Evolutionary conservation across 192 early-diverging fungal genomes (phyloP), one percentile per base, ranked within the genome.

Genomic region (Coemansia sp.): DNA sequence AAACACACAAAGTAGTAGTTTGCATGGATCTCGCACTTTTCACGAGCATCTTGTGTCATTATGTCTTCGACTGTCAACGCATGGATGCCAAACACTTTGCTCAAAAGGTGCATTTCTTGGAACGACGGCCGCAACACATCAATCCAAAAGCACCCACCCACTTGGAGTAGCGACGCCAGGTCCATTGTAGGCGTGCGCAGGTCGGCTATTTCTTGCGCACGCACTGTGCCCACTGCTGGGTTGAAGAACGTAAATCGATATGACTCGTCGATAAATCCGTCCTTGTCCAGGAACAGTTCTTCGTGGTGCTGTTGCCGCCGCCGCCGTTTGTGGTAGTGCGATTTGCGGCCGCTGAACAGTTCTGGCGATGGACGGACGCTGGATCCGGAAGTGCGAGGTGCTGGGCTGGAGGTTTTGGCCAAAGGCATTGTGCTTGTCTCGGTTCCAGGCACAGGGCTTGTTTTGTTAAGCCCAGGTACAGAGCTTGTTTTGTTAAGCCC

Each of bases 1-100:
- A 96, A 94, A 63, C 90, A 89, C 20, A 97, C 86, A 81, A 98
- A 98, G 63, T 90, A 92, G 74, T 99, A 99, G 57, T 92, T 72
- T 9, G 70, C 66, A 23, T 78, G 75, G 54, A 72, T 70, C 52
- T 78, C 97, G 69, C 92, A 96, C 64, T 99, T 99, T 73, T 99
- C 97, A 2, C 97, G 83, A 24, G 87, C 86, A 42, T 97, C 95
- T 58, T 96, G 88, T 10, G 90, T 94, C 63, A 86, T 81, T 44
- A 99, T 94, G 63, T 99, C 97, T 80, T 99, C 95, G 31, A 85
- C 81, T 0, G 88, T 93, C n/a, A 92, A 74, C 28, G 90, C 88
- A 64, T 93, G 90, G 47, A 92, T 85, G 54, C 84, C 76, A 56
- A 93, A 91, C 12, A 87, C 74, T 78, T 89, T 74, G 50, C 85